phyloP scores from a whole-genome alignment of 768 basidiomycete species.

The Lyophyllum semitale region DNA sequence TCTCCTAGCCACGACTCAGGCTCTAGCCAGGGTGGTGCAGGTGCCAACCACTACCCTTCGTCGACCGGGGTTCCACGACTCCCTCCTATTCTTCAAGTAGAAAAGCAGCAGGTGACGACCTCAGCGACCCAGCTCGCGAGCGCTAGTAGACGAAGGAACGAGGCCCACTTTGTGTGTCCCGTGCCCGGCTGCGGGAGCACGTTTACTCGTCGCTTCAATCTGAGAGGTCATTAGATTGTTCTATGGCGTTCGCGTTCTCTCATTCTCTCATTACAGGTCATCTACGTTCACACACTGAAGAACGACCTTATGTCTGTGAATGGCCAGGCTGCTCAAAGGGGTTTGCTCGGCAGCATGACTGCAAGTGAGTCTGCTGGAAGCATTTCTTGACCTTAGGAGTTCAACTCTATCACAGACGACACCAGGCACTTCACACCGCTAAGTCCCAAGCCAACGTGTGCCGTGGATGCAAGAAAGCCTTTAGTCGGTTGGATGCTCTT shows the following conservation, averaged over 20 bases:
- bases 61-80: slow-evolving; percentile 55
- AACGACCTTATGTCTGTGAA: slow-evolving; percentile 90
- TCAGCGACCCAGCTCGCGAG: slow-evolving; percentile 92
- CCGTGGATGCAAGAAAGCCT: slow-evolving; percentile 91
- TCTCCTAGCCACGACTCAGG: slow-evolving; percentile 34
- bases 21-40: slow-evolving; percentile 39
- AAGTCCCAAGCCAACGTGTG: slow-evolving; percentile 86
- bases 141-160: slow-evolving; percentile 85
- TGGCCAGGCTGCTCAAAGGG: slow-evolving; percentile 95
- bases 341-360: slow-evolving; percentile 94
- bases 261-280: slow-evolving; percentile 56
- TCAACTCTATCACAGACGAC: slow-evolving; percentile 54
- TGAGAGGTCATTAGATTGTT: slow-evolving; percentile 57
- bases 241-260: neutral
- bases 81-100: slow-evolving; percentile 86
- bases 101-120: slow-evolving; percentile 94
- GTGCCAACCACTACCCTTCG: slow-evolving; percentile 57
- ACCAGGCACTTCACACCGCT: slow-evolving; percentile 85
- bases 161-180: slow-evolving; percentile 91
- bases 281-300: slow-evolving; percentile 92
- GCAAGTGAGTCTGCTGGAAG: slow-evolving; percentile 67
- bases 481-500: slow-evolving; percentile 90
- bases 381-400: slow-evolving; percentile 4
- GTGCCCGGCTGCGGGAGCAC: slow-evolving; percentile 95
- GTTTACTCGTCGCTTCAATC: slow-evolving; percentile 92